Base-by-base conservation (phyloP, 2,329 filamentous ascomycete genomes). In the Colletotrichum cuscutae region DNA sequence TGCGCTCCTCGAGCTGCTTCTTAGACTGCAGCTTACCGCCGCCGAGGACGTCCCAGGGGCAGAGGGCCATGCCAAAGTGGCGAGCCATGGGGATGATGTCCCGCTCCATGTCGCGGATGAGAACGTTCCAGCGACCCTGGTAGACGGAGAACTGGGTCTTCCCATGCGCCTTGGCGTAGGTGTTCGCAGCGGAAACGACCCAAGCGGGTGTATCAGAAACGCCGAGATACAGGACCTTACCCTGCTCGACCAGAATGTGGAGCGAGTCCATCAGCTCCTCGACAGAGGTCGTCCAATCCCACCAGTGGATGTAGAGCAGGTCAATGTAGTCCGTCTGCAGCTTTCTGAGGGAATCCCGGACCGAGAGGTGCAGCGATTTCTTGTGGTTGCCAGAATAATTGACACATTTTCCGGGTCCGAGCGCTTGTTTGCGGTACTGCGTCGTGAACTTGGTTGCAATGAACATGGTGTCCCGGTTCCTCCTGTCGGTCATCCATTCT, bases 21-120 rank as follows among this genome's bases (percentile, higher is more conserved):
- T 78, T 77, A 19, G 83, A 82, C 79, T 88, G 85, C 79, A 89
- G 86, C 67, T 82, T 82, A 53, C 88, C 88, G 81, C 81, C 85
- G 22, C 89, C 89, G 6, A 91, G 81, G 0, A 86, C 88, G 62
- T 89, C 90, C 89, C 89, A 93, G 0, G 91, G 90, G 0, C 85
- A 81, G 4, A 91, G 75, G 26, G 83, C 91, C 90, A 86, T 85
- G 68, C 83, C 83, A 37, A 82, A 82, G 28, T 80, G 77, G 19
- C 81, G 79, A 6, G 79, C 79, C 83, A 86, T 84, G 4, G 85
- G 84, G 12, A 86, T 76, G 57, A 85, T 83, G 4, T 85, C 83
- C 22, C 83, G 80, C 74, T 85, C 83, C 30, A 84, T 76, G 70
- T 84, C 82, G 12, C 82, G 79, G 26, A 65, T 24, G 60, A 78